phyloP scores from a whole-genome alignment of 2,329 filamentous ascomycete genomes.

The Monilinia laxa region DNA sequence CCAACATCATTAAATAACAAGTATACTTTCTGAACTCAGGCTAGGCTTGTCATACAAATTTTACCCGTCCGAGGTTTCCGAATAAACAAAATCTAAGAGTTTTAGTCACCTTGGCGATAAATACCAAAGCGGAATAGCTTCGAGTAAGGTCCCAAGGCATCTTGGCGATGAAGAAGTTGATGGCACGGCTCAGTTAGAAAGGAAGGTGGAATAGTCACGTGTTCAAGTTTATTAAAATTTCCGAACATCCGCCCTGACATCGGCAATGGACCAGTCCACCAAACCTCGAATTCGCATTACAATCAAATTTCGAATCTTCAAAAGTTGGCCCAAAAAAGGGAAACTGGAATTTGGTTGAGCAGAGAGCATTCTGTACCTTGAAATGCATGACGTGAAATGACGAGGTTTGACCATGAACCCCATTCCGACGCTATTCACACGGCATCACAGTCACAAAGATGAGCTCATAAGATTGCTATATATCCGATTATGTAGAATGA shows the following conservation, averaged over 20 bases:
- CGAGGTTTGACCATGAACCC: neutral
- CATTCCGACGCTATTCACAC: neutral
- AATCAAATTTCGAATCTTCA: neutral
- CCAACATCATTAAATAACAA: neutral
- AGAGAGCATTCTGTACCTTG: neutral
- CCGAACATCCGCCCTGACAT: neutral
- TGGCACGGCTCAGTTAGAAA: neutral
- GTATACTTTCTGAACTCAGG: no score
- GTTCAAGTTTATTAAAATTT: neutral
- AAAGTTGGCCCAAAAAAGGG: neutral
- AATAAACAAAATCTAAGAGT: neutral
- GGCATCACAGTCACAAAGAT: neutral
- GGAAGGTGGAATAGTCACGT: no score
- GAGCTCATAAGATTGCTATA: neutral
- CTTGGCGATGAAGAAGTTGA: neutral
- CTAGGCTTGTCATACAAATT: no score
- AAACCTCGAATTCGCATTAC: neutral
- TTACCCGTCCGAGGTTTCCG: no score
- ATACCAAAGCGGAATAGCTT: no score
- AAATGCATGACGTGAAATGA: neutral
- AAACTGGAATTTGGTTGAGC: neutral
- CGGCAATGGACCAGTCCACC: neutral
- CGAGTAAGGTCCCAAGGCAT: no score
- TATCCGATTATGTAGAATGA: neutral
- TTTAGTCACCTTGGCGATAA: neutral